These are phyloP conservation scores for Neoboletus magnificus DNA, from an alignment of 768 basidiomycete genomes.

Conservation along the genomic window DNA sequence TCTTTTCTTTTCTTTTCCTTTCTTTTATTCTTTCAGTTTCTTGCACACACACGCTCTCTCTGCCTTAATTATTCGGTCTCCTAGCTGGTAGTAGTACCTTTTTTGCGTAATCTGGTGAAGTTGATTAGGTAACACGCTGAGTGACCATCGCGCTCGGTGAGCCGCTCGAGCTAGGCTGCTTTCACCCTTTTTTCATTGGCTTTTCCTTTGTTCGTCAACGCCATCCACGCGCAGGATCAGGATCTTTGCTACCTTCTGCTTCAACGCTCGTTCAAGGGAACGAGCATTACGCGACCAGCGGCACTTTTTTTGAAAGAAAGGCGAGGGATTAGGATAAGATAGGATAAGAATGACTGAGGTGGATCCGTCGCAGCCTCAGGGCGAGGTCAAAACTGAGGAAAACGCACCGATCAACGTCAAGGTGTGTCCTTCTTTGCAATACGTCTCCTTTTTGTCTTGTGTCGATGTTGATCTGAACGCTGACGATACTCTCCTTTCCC, in stretches of 20 bases:
- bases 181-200: not conserved
- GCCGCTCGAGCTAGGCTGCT: not conserved
- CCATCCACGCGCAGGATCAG: not conserved
- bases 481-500: not conserved
- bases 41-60: not conserved
- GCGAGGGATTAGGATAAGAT: not conserved
- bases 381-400: constrained; percentile 51
- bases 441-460: not conserved
- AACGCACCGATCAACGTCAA: constrained; percentile 77
- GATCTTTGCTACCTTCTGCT: not conserved
- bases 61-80: too few relatives aligned
- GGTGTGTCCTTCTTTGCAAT: constrained; percentile 38
- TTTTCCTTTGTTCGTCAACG: not conserved
- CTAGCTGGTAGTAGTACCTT: not conserved
- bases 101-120: not conserved
- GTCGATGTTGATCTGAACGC: not conserved
- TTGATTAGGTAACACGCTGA: constrained; percentile 11
- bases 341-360: constrained; percentile 9
- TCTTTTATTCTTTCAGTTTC: not conserved
- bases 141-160: not conserved
- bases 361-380: constrained; percentile 24
- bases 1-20: not conserved
- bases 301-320: not conserved
- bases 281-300: not conserved
- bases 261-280: not conserved